phyloP scores from a whole-genome alignment of 2,329 filamentous ascomycete species.

The Exserohilum turcica region DNA sequence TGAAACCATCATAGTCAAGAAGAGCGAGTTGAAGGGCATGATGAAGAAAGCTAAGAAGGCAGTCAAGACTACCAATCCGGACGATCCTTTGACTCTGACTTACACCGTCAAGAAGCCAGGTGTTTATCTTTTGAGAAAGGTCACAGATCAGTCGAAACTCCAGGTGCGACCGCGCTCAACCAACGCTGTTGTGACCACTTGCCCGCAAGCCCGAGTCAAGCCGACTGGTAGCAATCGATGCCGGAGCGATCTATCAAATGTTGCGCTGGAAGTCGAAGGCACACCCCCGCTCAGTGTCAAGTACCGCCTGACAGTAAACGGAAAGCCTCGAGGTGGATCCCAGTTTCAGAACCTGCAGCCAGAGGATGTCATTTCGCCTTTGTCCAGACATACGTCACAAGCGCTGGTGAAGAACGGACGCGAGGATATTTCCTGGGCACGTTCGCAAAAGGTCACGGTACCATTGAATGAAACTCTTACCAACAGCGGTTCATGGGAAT shows the following conservation, averaged over 20 bases:
- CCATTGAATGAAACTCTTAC: constrained; percentile 89
- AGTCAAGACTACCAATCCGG: constrained; percentile 54
- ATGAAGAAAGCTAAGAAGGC: constrained; percentile 71
- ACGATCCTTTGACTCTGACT: constrained; percentile 68
- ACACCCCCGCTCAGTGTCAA: constrained; percentile 90
- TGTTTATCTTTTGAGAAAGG: constrained; percentile 81
- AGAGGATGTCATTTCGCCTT: constrained; percentile 79
- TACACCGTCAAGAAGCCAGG: constrained; percentile 84
- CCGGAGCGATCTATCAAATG: constrained; percentile 82
- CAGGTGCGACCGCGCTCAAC: constrained; percentile 79
- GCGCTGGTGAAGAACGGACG: constrained; percentile 62
- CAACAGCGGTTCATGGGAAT: constrained; percentile 80
- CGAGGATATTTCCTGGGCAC: constrained; percentile 80
- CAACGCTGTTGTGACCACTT: constrained; percentile 83
- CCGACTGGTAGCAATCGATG: constrained; percentile 72
- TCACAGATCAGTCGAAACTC: constrained; percentile 91
- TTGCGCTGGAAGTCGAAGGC: constrained; percentile 81
- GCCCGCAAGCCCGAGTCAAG: constrained; percentile 78
- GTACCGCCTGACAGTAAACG: constrained; percentile 87
- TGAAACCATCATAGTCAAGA: constrained; percentile 77
- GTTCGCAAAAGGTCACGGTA: constrained; percentile 73
- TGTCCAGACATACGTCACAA: constrained; percentile 65
- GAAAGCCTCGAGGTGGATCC: constrained; percentile 80
- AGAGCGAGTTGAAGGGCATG: constrained; percentile 75
- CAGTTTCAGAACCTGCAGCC: constrained; percentile 88